Evolutionary conservation across 2,329 filamentous ascomycete genomes (phyloP).

Genomic region (Claviceps paspali): DNA sequence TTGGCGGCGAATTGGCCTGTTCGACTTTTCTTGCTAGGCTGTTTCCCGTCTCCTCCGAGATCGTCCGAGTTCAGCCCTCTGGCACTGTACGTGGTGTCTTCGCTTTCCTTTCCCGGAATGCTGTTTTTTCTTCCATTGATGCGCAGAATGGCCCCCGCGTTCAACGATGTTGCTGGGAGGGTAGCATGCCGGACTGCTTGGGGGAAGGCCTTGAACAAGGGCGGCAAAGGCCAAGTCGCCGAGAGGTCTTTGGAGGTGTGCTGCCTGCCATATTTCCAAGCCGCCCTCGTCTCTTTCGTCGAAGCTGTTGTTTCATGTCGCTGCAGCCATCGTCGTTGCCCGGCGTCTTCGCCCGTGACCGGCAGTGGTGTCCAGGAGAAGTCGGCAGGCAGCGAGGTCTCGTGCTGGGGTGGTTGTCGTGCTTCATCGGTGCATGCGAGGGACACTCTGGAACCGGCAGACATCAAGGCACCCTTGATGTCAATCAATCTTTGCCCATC

Average conservation of each 20-base stretch:
- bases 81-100: slow-evolving; percentile 6
- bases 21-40: slow-evolving; percentile 20
- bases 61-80: background rate
- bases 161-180: slow-evolving; percentile 50
- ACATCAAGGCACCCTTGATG: slow-evolving; percentile 16
- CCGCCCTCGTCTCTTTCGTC: slow-evolving; percentile 6
- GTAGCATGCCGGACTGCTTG: slow-evolving; percentile 65
- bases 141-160: slow-evolving; percentile 54
- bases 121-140: slow-evolving; percentile 34
- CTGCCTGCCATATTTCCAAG: slow-evolving; percentile 9
- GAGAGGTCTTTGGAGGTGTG: slow-evolving; percentile 17
- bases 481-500: slow-evolving; percentile 18
- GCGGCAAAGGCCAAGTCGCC: slow-evolving; percentile 50
- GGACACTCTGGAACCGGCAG: slow-evolving; percentile 28
- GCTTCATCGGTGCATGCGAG: slow-evolving; percentile 20
- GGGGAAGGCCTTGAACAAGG: slow-evolving; percentile 74
- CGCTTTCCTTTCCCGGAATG: slow-evolving; percentile 1
- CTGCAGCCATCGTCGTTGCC: slow-evolving; percentile 6
- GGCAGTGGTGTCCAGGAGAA: slow-evolving; percentile 21
- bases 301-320: slow-evolving; percentile 5
- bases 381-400: slow-evolving; percentile 11
- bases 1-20: slow-evolving; percentile 34
- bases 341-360: slow-evolving; percentile 9
- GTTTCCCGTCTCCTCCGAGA: slow-evolving; percentile 16
- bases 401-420: slow-evolving; percentile 19